A percentile compares a stretch with the other conserved stretches of the same genome.
Conservation (phyloP, 495 filamentous ascomycete species). For the Margaritispora aquatica region DNA sequence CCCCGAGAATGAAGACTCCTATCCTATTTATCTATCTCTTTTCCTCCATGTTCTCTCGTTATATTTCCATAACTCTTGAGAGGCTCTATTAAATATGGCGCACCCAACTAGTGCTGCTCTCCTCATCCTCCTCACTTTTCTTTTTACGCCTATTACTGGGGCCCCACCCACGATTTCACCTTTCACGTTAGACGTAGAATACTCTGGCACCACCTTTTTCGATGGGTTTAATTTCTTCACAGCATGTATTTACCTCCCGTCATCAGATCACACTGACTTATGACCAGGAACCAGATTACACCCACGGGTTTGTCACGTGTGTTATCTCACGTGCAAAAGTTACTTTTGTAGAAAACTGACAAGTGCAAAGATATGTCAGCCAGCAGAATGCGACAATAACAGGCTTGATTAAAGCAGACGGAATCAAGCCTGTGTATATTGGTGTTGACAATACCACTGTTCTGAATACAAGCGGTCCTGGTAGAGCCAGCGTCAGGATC, state of each 20-base stretch:
- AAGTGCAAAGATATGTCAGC: constrained; percentile 37
- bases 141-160: not conserved
- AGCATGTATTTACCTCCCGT: constrained; percentile 3
- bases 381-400: constrained; percentile 36
- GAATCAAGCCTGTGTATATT: constrained; percentile 38
- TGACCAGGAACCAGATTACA: constrained; percentile 40
- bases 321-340: not conserved
- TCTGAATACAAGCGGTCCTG: constrained; percentile 31
- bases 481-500: constrained; percentile 59
- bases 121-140: not conserved
- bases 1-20: not conserved
- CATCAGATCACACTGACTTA: not conserved
- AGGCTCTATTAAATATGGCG: not conserved
- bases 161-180: too few species aligned
- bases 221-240: constrained; percentile 27
- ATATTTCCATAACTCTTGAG: not conserved
- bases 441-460: constrained; percentile 37
- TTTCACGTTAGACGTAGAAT: constrained; percentile 14
- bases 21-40: not conserved
- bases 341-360: not conserved
- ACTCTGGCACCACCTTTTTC: constrained; percentile 24
- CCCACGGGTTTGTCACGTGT: constrained; percentile 48
- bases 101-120: not conserved
- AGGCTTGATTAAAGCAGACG: constrained; percentile 36
- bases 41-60: not conserved